phyloP scores from a whole-genome alignment of 176 grass and related monocot species.

The Bolboschoenus planiculmis region DNA sequence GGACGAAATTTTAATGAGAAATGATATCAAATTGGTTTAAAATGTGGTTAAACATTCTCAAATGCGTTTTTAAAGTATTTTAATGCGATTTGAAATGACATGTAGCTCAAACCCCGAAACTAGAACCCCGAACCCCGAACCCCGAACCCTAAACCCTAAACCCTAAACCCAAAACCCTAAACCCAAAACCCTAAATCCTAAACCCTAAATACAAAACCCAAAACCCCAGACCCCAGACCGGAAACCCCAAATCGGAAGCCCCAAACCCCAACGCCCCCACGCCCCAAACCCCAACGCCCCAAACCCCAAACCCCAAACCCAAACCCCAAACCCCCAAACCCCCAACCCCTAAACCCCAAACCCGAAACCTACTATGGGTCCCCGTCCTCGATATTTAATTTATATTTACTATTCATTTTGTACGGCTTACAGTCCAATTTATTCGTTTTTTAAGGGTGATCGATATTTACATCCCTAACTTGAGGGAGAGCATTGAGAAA shows the following conservation, averaged over 20 bases:
- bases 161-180: not conserved
- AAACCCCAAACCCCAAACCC: constrained; percentile 21
- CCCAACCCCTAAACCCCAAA: not conserved
- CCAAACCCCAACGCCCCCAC: not conserved
- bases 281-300: constrained; percentile 3
- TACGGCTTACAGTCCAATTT: no score
- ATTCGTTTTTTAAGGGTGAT: no score
- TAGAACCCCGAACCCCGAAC: not conserved
- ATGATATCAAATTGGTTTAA: no score
- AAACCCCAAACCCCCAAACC: constrained; percentile 23
- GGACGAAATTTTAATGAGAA: no score
- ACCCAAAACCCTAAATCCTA: not conserved
- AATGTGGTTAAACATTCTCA: not conserved
- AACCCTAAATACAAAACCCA: not conserved
- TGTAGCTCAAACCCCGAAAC: not conserved
- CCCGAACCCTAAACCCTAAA: not conserved
- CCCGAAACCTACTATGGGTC: no score
- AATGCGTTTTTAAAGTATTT: no score
- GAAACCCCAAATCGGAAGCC: not conserved
- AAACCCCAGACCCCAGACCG: not conserved
- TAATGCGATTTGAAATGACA: no score
- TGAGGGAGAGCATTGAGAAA: no score
- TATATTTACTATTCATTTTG: no score
- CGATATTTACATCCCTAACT: no score
- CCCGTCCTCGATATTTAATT: no score